These are phyloP conservation scores for Ophiostoma sp. DNA, from an alignment of 2,329 filamentous ascomycete genomes.

Conservation along the genomic window DNA sequence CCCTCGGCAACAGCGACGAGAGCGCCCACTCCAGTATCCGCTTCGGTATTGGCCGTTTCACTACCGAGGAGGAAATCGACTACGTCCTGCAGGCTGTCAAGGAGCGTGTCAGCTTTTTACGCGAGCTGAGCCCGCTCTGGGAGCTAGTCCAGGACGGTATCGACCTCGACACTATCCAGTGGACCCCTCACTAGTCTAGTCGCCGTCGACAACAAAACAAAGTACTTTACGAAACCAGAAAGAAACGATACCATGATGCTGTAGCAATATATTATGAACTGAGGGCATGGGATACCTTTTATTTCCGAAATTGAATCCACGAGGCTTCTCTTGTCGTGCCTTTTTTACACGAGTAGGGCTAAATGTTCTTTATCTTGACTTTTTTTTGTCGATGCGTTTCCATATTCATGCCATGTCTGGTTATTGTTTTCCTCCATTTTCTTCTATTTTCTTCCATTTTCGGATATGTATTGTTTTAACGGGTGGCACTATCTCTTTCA, in stretches of 20 bases:
- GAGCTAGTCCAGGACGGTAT: conserved; percentile 96
- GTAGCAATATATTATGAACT: conserved; percentile 12
- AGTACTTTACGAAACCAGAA: conserved; percentile 27
- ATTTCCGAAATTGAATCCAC: neutral
- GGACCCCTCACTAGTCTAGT: conserved; percentile 77
- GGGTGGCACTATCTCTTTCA: too few relatives aligned
- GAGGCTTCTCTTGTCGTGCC: neutral
- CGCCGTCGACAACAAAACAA: neutral
- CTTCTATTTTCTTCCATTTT: too few relatives aligned
- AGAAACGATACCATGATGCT: conserved; percentile 1
- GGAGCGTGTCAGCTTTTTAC: conserved; percentile 84
- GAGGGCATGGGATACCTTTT: conserved; percentile 2
- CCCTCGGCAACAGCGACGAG: conserved; percentile 92
- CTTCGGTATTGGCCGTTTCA: conserved; percentile 96
- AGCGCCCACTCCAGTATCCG: conserved; percentile 96
- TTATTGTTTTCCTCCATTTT: too few relatives aligned
- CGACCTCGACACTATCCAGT: conserved; percentile 92
- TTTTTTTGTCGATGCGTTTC: neutral
- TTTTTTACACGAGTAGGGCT: neutral
- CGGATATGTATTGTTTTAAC: too few relatives aligned
- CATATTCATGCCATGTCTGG: neutral
- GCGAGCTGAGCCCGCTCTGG: conserved; percentile 94
- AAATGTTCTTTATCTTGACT: neutral
- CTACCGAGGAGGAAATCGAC: conserved; percentile 90
- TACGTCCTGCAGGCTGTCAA: conserved; percentile 93